A percentile compares a stretch with the other conserved stretches of the same genome.
phyloP scores from a whole-genome alignment of 306 rosid species.

The Phaseolus lunatus region DNA sequence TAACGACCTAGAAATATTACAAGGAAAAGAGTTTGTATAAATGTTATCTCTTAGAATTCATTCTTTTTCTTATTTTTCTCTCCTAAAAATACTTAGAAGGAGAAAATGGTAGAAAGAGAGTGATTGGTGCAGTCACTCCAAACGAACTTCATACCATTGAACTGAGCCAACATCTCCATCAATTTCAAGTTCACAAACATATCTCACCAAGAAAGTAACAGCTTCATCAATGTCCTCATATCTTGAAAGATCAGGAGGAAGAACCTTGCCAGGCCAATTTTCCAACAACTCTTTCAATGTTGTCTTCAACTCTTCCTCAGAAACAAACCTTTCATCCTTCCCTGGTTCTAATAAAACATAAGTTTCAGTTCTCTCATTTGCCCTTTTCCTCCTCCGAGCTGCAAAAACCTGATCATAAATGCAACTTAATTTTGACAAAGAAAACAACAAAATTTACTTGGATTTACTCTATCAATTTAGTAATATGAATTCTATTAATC shows the following conservation, averaged over 20 bases:
- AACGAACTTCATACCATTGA: constrained; percentile 89
- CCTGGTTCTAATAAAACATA: constrained; percentile 87
- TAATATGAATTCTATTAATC: no score
- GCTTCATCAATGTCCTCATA: constrained; percentile 77
- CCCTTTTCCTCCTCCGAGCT: constrained; percentile 76
- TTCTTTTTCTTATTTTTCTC: no score
- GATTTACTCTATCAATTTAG: no score
- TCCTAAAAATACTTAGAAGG: no score
- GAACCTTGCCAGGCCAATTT: constrained; percentile 76
- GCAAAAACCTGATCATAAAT: constrained; percentile 56
- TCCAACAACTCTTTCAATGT: constrained; percentile 68
- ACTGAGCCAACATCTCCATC: constrained; percentile 83
- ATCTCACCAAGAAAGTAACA: constrained; percentile 69
- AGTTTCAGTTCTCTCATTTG: constrained; percentile 66
- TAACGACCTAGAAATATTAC: no score
- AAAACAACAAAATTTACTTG: background rate
- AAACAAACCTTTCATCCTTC: constrained; percentile 82
- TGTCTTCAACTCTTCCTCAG: constrained; percentile 74
- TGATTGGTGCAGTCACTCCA: constrained; percentile 62
- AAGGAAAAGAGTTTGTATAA: no score
- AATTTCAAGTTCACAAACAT: constrained; percentile 88
- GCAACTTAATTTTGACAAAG: background rate
- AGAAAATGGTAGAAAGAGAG: no score
- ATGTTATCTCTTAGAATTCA: no score
- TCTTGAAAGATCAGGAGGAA: constrained; percentile 86